These are phyloP conservation scores for Leccinum ochraceum DNA, from an alignment of 768 basidiomycete species.

Conservation along the genomic window DNA sequence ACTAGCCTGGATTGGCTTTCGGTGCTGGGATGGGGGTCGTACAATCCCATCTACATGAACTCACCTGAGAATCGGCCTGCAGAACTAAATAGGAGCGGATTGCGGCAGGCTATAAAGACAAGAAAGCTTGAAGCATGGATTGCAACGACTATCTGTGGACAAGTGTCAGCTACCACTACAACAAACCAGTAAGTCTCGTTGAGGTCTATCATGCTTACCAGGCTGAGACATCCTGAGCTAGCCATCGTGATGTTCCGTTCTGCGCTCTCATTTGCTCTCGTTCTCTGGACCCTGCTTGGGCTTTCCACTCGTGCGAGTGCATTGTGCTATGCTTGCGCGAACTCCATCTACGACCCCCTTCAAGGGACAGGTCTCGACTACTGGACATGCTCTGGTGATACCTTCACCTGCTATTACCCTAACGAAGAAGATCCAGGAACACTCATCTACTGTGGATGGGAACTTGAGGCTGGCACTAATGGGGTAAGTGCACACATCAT, in stretches of 20 bases:
- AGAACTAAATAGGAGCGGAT: background rate
- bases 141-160: background rate
- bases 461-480: background rate
- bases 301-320: constrained; percentile 1
- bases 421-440: background rate
- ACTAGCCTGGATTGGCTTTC: background rate
- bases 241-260: background rate
- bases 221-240: too few relatives aligned
- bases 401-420: constrained; percentile 15
- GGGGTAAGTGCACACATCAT: background rate
- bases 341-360: constrained; percentile 3
- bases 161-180: background rate
- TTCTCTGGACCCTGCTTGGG: constrained; percentile 4
- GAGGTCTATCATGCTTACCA: background rate
- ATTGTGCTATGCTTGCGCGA: constrained; percentile 4
- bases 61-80: background rate
- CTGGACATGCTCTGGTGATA: constrained; percentile 11
- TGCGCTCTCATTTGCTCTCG: background rate
- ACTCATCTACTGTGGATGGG: constrained; percentile 9
- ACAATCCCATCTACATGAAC: too few relatives aligned
- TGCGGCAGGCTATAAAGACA: background rate
- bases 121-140: background rate
- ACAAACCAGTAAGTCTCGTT: background rate
- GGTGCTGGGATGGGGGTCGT: background rate
- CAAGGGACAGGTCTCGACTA: constrained; percentile 5